Base-by-base conservation (phyloP, 2,329 filamentous ascomycete genomes). In the Aspergillus phoenicis region DNA sequence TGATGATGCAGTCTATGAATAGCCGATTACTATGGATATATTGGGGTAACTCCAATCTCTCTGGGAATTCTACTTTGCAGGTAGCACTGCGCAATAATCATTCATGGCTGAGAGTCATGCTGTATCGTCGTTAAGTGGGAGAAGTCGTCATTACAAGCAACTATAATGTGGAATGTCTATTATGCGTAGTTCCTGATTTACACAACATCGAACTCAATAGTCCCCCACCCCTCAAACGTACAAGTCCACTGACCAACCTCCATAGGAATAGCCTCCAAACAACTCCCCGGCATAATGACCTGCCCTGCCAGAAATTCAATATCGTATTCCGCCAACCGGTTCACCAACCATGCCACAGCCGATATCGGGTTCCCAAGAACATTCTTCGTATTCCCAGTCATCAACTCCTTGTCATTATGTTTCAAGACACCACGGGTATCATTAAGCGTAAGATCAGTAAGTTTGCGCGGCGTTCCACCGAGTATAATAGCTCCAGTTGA, bases 301-400 rank as follows among this genome's bases (percentile, higher is more conserved):
- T 67, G 63, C 1, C 62, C 63, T 0, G 65, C 52, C 28, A 60
- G 30, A 39, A 67, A 64, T 33, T 64, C 62, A n/a, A 67, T 57
- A 36, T 56, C 60, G 53, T 65, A 65, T 15, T 58, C 59, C 5
- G 63, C 39, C 24, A 67, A 38, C 28, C 60, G 36, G 24, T 67
- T 65, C 22, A 64, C 58, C 17, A 67, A 28, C 63, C 63, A 67
- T 2, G 63, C 63, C 11, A 63, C 60, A n/a, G 60, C 65, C 17
- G 60, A 57, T 5, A 67, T 15, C 2, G 63, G 63, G 17, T 67
- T 65, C 0, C 65, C 63, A 2, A 65, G 60, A 13, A 65, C 54
- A 47, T 64, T 65, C 47, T 56, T 62, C n/a, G 60, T 65, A 33
- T 65, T 67, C 2, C 65, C 63, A 6, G 56, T 26, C 65, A 67